Evolutionary conservation across 495 filamentous ascomycete species (phyloP).

Genomic region (Physcia stellaris): DNA sequence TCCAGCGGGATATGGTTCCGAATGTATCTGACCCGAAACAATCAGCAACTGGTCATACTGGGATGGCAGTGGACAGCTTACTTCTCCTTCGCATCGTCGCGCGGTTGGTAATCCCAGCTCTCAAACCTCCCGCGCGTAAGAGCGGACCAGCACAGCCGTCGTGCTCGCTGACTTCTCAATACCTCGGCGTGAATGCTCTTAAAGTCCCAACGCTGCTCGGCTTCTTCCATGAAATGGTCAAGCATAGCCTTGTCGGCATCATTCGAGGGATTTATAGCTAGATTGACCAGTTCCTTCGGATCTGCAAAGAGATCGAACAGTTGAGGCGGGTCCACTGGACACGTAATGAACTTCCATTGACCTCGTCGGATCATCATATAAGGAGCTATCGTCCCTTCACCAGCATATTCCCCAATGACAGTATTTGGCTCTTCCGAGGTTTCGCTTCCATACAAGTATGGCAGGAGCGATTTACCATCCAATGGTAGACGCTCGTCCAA

Average conservation of each 20-base stretch:
- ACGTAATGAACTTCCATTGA: slow-evolving; percentile 71
- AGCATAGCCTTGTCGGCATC: slow-evolving; percentile 31
- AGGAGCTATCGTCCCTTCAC: slow-evolving; percentile 72
- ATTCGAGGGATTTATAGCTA: slow-evolving; percentile 44
- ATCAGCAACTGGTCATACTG: too few relatives aligned
- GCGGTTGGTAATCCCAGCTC: slow-evolving; percentile 68
- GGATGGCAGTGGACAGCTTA: slow-evolving; percentile 22
- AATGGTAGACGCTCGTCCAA: slow-evolving; percentile 52
- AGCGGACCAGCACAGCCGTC: slow-evolving; percentile 60
- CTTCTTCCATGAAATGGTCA: slow-evolving; percentile 48
- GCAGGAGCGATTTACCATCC: slow-evolving; percentile 61
- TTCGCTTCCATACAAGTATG: slow-evolving; percentile 49
- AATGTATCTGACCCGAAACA: slow-evolving; percentile 42
- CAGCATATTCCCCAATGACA: slow-evolving; percentile 79
- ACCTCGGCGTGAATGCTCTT: slow-evolving; percentile 55
- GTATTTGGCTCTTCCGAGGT: slow-evolving; percentile 47
- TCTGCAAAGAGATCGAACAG: slow-evolving; percentile 63
- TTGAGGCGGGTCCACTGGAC: slow-evolving; percentile 64
- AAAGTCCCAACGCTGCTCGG: slow-evolving; percentile 58
- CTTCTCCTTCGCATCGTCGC: slow-evolving; percentile 57
- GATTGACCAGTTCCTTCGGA: slow-evolving; percentile 59
- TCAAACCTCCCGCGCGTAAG: slow-evolving; percentile 54
- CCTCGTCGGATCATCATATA: slow-evolving; percentile 85
- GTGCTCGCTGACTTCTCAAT: slow-evolving; percentile 53
- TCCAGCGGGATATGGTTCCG: slow-evolving; percentile 54